Conservation (phyloP, 805 yeast genomes). For the Saccharomycopsis oosterbeekiorum region DNA sequence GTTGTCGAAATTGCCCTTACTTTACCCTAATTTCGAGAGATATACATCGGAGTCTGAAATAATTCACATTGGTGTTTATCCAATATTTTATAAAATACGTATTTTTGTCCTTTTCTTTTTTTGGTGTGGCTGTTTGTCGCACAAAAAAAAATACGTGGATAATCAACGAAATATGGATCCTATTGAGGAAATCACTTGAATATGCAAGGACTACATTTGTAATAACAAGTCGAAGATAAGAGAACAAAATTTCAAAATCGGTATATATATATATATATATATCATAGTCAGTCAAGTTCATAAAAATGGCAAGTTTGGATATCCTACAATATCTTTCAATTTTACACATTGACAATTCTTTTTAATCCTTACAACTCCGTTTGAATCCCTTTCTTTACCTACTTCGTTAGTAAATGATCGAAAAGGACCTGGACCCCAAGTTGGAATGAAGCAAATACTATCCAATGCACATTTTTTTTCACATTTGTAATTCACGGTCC, state of each 20-base stretch:
- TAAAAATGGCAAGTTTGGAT: background rate
- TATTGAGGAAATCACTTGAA: too few relatives aligned
- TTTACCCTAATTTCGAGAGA: too few relatives aligned
- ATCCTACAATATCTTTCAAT: background rate
- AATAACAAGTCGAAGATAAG: background rate
- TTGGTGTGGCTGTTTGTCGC: too few relatives aligned
- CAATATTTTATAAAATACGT: too few relatives aligned
- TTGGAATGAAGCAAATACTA: constrained; percentile 47
- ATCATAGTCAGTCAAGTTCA: background rate
- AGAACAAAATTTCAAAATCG: too few relatives aligned
- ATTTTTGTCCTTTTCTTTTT: too few relatives aligned
- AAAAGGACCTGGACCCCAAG: constrained; percentile 52
- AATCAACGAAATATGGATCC: too few relatives aligned
- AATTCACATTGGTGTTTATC: too few relatives aligned
- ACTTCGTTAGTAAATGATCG: constrained; percentile 20
- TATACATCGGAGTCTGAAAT: too few relatives aligned
- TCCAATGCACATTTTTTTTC: constrained; percentile 32
- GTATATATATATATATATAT: background rate
- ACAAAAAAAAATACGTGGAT: too few relatives aligned
- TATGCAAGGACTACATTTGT: too few relatives aligned
- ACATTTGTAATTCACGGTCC: constrained; percentile 38
- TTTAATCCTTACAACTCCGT: constrained; percentile 8
- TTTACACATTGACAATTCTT: constrained; percentile 9
- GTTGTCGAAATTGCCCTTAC: background rate
- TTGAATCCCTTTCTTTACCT: background rate